Evolutionary conservation across 495 filamentous ascomycete genomes (phyloP), one percentile per base, ranked within the genome.

Genomic region (Lophiostoma macrostomum): DNA sequence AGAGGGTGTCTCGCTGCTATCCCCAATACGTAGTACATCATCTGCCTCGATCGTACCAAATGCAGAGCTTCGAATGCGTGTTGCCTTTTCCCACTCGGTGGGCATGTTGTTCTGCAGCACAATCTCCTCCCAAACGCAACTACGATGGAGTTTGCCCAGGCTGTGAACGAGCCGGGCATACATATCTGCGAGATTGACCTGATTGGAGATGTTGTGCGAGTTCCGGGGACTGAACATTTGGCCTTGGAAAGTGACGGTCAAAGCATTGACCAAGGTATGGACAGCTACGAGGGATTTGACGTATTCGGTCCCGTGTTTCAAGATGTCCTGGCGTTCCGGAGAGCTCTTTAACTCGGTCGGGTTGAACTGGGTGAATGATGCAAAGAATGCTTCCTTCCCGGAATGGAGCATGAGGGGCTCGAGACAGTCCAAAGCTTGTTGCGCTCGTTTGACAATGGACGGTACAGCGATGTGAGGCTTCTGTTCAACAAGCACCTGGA

Each of bases 91-190:
- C 81, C 83, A 88, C 28, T 77, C 72, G 14, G 80, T 74, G 1
- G 87, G 84, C 45, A 87, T 78, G 35, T 68, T 75, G 59, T 82
- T 81, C 62, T 84, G 78, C 18, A 96, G 70, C 0, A 84, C 63
- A 25, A 88, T 86, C 52, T 91, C 87, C 67, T 98, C 94, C 75
- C 85, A 85, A 19, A 93, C 75, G 51, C 89, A 86, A 40, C 81
- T 80, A 24, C 85, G 81, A 51, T 94, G 79, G 24, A 98, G 73
- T 23, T 80, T 78, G 7, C 89, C 90, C 13, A 97, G 76, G 27
- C 79, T 79, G 37, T 79, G 75, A 35, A 91, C 75, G 16, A 95
- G 71, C 19, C 72, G 66, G 30, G 74, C 71, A 65, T 93, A 95
- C 53, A 84, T 81, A 67, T 96, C 90, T 19, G 83, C 83, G 34